Evolutionary conservation across 129 eudicot species (phyloP).

Genomic region (Glebionis coronaria): DNA sequence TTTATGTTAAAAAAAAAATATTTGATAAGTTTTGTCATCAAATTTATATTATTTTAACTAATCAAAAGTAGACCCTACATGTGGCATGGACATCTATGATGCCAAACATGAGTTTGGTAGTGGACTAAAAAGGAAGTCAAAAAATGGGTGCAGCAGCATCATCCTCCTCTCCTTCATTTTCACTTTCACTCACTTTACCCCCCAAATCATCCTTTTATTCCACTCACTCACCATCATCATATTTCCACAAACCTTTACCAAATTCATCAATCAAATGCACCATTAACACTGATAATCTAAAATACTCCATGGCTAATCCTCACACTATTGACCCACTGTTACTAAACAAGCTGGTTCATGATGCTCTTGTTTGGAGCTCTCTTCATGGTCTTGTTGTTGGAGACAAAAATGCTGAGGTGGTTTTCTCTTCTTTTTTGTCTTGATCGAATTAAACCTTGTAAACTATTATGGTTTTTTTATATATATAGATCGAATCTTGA

Average conservation of each 20-base stretch:
- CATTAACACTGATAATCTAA: constrained; percentile 25
- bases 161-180: constrained; percentile 24
- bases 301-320: constrained; percentile 50
- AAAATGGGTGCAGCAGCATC: constrained; percentile 25
- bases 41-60: too few species aligned
- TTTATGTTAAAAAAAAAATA: too few species aligned
- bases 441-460: too few species aligned
- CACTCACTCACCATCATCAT: not conserved
- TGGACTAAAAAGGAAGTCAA: constrained; percentile 13
- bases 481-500: too few species aligned
- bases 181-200: constrained; percentile 24
- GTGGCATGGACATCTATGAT: too few species aligned
- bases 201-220: constrained; percentile 13
- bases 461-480: too few species aligned
- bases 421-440: too few species aligned
- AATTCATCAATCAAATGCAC: constrained; percentile 13
- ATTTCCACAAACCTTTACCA: constrained; percentile 23
- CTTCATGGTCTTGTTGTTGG: constrained; percentile 92
- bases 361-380: constrained; percentile 87
- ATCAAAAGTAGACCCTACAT: too few species aligned
- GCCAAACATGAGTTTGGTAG: not conserved
- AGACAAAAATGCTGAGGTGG: constrained; percentile 70
- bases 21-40: too few species aligned
- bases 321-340: constrained; percentile 50
- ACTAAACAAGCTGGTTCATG: constrained; percentile 58